Base-by-base conservation (phyloP, 2,329 filamentous ascomycete species). In the Fusarium sp. region DNA sequence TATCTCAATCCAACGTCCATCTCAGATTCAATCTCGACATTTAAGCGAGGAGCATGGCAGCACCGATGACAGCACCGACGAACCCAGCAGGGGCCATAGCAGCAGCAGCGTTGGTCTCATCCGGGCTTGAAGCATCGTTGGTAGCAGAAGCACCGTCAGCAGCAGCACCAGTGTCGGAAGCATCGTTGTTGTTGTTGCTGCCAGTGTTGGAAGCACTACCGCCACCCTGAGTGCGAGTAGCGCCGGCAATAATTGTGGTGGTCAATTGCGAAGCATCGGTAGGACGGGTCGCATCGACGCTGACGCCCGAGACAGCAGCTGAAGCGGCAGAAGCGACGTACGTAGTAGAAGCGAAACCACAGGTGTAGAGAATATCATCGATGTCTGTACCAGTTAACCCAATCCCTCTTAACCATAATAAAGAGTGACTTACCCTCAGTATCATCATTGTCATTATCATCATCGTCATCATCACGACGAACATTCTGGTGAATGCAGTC, bases 401-500 rank as follows among this genome's bases (percentile, higher is more conserved):
- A 6, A 21, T 6, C 16, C 26, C 16, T 11, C 5, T 12, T 0
- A n/a, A 25, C 2, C 2, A 16, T 14, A 0, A 4, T 3, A 1
- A 23, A 10, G 10, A 16, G 23, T 34, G 18, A 44, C 72, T 63
- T 13, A 76, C 76, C 73, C 34, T 74, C 50, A n/a, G 73, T 66
- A 7, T 75, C 56, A 45, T 72, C 54, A 21, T 66, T 56, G 13
- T 52, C 44, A 26, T 75, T 56, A 23, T 76, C 69, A 18, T 71
- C 63, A 23, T 72, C 63, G 6, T 72, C 62, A 2, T 73, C 58
- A 4, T 73, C 48, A 14, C 64, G 60, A 14, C 53, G 60, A 34
- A 64, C 63, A 52, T 77, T 78, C 74, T 81, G 76, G 34, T 72
- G 70, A 63, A 83, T 78, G 65, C 81, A 83, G 56, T 75, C 76